Evolutionary conservation across 2,329 filamentous ascomycete genomes (phyloP).

Genomic region (Fusarium algeriense): DNA sequence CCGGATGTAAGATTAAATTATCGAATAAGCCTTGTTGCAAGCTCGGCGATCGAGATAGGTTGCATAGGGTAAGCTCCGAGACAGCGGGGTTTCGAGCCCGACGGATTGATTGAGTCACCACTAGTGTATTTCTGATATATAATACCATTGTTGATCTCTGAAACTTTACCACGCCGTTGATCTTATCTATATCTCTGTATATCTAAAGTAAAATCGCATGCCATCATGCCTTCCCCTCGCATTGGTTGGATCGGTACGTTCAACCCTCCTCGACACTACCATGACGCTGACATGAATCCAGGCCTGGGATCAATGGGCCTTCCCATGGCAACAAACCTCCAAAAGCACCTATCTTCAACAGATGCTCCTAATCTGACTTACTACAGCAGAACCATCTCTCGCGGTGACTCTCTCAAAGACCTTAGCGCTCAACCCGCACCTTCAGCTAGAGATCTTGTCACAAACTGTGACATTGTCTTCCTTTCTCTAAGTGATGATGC

Average conservation of each 20-base stretch:
- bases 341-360: slow-evolving; percentile 53
- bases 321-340: slow-evolving; percentile 63
- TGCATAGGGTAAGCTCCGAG: slow-evolving; percentile 4
- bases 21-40: too few relatives aligned
- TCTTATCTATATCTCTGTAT: accelerated
- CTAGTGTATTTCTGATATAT: too few relatives aligned
- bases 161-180: accelerated
- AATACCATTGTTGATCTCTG: accelerated
- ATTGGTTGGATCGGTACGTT: slow-evolving; percentile 34
- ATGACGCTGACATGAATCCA: background rate
- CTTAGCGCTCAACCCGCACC: slow-evolving; percentile 46
- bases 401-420: slow-evolving; percentile 51
- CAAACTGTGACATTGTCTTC: slow-evolving; percentile 53
- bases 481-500: slow-evolving; percentile 59
- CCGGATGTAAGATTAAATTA: too few relatives aligned
- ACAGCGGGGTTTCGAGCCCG: background rate
- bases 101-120: background rate
- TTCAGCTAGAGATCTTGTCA: slow-evolving; percentile 46
- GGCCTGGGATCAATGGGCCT: slow-evolving; percentile 66
- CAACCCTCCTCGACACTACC: accelerated
- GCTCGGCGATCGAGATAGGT: background rate
- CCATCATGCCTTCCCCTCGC: slow-evolving; percentile 3
- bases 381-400: slow-evolving; percentile 62
- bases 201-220: background rate
- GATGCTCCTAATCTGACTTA: slow-evolving; percentile 51